Percentiles rank a stretch among this genome's conserved stretches.
phyloP scores from a whole-genome alignment of 2,329 filamentous ascomycete genomes.

The Zymoseptoria pseudotritici region DNA sequence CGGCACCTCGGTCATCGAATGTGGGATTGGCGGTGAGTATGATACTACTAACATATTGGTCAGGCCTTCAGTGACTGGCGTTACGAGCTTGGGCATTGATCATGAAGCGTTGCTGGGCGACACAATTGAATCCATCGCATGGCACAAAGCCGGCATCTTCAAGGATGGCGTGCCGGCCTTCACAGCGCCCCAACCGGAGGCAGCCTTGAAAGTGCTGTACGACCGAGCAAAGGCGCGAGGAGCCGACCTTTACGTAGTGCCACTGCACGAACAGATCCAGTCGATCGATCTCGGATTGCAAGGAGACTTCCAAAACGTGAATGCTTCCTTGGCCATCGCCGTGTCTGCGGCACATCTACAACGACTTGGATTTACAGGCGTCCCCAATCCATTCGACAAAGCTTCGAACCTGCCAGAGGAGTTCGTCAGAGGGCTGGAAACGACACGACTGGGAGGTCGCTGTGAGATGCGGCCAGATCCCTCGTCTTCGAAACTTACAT shows the following conservation, averaged over 20 bases:
- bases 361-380: constrained; percentile 33
- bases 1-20: constrained; percentile 75
- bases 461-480: constrained; percentile 61
- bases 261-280: constrained; percentile 41
- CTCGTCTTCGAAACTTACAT: constrained; percentile 48
- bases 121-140: constrained; percentile 74
- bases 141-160: constrained; percentile 88
- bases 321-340: constrained; percentile 55
- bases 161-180: constrained; percentile 60
- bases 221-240: constrained; percentile 47
- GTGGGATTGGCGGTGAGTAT: constrained; percentile 88
- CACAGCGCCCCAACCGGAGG: constrained; percentile 50
- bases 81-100: constrained; percentile 78
- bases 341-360: constrained; percentile 53
- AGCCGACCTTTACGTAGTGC: constrained; percentile 42
- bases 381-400: constrained; percentile 36
- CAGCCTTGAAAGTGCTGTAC: constrained; percentile 50
- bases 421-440: constrained; percentile 58
- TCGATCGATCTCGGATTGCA: constrained; percentile 50
- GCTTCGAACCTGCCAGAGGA: constrained; percentile 47
- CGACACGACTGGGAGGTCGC: constrained; percentile 64
- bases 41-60: constrained; percentile 83
- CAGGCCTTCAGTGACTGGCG: constrained; percentile 61
- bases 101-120: constrained; percentile 73
- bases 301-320: constrained; percentile 56